Conservation (phyloP, 106 monocot species). For the Chionographis japonica region DNA sequence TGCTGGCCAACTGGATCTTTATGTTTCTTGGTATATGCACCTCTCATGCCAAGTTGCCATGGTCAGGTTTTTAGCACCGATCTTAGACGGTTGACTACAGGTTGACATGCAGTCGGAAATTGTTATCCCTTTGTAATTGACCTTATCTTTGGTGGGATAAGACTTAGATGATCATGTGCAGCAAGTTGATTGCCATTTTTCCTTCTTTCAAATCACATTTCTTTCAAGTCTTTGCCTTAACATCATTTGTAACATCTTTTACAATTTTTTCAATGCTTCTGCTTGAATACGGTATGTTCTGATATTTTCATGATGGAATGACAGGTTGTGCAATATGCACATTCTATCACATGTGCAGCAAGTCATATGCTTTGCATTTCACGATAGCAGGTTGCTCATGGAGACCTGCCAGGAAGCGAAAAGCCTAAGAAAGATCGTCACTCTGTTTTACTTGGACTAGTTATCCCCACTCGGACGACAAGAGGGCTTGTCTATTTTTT, state of each 20-base stretch:
- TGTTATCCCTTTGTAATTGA: too few relatives aligned
- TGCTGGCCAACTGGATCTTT: too few relatives aligned
- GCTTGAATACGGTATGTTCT: not conserved
- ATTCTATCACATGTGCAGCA: slow-evolving; percentile 96
- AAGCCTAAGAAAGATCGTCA: slow-evolving; percentile 92
- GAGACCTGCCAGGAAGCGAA: slow-evolving; percentile 97
- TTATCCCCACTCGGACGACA: not conserved
- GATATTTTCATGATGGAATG: not conserved
- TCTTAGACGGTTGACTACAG: too few relatives aligned
- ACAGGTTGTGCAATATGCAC: slow-evolving; percentile 94
- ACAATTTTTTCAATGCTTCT: not conserved
- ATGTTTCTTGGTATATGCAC: too few relatives aligned
- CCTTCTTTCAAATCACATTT: too few relatives aligned
- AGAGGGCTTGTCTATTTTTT: too few relatives aligned
- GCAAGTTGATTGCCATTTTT: too few relatives aligned
- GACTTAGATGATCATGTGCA: too few relatives aligned
- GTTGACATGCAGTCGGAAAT: too few relatives aligned
- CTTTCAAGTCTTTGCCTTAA: not conserved
- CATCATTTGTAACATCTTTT: not conserved
- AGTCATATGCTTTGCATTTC: slow-evolving; percentile 97
- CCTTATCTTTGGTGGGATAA: too few relatives aligned
- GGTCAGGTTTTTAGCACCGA: too few relatives aligned
- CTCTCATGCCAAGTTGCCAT: too few relatives aligned
- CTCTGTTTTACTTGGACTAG: slow-evolving; percentile 98
- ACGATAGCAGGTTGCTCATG: slow-evolving; percentile 95